Base-by-base conservation (phyloP, 805 yeast genomes). In the Kluyveromyces dobzhanskii region DNA sequence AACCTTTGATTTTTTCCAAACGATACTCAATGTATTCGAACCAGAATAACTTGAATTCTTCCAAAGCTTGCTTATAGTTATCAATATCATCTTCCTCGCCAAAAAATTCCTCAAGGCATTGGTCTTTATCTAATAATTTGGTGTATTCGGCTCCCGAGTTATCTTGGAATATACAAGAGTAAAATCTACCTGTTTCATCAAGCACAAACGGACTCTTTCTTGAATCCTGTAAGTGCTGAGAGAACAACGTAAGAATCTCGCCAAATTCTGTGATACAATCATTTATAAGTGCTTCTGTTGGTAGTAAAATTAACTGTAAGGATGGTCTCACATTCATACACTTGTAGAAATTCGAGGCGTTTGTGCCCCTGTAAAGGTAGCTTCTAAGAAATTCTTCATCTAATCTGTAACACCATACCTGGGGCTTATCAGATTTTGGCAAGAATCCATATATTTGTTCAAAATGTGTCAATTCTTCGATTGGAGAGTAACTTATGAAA, bases 361-460 rank as follows among this genome's bases (percentile, higher is more conserved):
- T 43, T 18, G 32, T 14, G 19, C 31, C 35, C 30, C 33, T 30
- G 4, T 17, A 34, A 12, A 16, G 19, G 11, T 21, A 24, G 19
- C 32, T 32, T 12, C 28, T 12, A 9, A 54, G 26, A 30, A 30
- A 47, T 3, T 42, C 37, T 34, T 54, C 44, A 24, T 50, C 55
- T 17, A 53, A 34, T 4, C 55, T 44, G 19, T 51, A 10, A 29
- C 47, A 44, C 39, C 43, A 41, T 30, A 41, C 44, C 24, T 44
- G 47, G 12, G 28, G 57, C 49, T 30, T 16, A 3, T 16, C 26
- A 5, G 43, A 28, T 8, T 36, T 44, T 5, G 78, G 78, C 3
- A 68, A 48, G 44, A 73, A 73, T 1, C 78, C 77, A 48, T 73
- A 73, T 3, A 62, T 61, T 31, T 59, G 51, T 18, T 61, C 57